phyloP scores from a whole-genome alignment of 257 asterid genomes.

The Solanum sparsipilum region DNA sequence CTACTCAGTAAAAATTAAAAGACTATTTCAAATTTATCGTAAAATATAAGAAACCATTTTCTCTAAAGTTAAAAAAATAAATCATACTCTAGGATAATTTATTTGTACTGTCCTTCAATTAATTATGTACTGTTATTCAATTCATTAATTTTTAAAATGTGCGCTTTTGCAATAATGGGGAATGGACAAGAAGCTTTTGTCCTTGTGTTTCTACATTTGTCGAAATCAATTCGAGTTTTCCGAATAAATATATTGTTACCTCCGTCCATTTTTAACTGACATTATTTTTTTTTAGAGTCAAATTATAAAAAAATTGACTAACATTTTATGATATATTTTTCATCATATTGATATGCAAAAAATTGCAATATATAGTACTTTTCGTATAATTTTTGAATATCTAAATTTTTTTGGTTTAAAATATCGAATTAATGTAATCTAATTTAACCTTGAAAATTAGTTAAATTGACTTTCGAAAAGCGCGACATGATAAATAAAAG shows the following conservation, averaged over 20 bases:
- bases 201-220: background rate
- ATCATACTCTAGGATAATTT: background rate
- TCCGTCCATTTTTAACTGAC: no score
- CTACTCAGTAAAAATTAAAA: background rate
- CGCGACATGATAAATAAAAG: no score
- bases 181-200: constrained; percentile 19
- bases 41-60: background rate
- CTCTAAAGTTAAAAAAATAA: background rate
- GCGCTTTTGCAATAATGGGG: constrained; percentile 10
- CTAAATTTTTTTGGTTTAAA: no score
- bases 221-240: background rate
- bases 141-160: background rate
- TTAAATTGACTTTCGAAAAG: no score
- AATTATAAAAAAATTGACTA: no score
- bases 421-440: no score
- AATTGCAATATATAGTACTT: no score
- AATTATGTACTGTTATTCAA: background rate
- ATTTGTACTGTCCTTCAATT: background rate
- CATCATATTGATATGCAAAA: no score
- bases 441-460: no score
- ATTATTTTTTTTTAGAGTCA: no score
- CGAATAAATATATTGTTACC: background rate
- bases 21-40: background rate
- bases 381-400: no score
- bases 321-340: no score